Conservation (phyloP, 805 yeast species). For the Wickerhamiella kurtzmanii region DNA sequence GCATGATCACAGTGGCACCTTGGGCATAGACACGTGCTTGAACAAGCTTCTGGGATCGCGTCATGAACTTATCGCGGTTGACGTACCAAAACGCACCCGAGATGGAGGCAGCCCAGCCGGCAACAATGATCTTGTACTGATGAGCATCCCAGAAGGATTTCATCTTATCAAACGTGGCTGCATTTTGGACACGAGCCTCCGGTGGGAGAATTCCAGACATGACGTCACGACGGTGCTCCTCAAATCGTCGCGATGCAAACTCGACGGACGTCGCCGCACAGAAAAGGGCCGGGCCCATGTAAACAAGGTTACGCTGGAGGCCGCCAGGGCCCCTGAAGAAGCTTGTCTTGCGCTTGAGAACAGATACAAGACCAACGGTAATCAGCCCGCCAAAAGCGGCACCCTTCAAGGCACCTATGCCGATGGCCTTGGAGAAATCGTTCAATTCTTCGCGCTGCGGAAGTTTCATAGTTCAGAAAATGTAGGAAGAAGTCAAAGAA, state of each 20-base stretch:
- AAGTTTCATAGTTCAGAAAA: conserved; percentile 5
- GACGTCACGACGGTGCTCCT: conserved; percentile 36
- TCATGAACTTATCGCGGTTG: conserved; percentile 61
- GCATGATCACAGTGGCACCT: conserved; percentile 58
- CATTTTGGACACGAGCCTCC: background rate
- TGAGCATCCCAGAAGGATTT: conserved; percentile 6
- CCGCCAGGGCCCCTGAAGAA: conserved; percentile 15
- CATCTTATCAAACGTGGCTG: conserved; percentile 1
- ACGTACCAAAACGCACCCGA: conserved; percentile 69
- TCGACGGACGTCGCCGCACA: conserved; percentile 54
- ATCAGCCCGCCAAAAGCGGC: conserved; percentile 47
- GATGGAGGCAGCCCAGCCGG: conserved; percentile 70
- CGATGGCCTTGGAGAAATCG: conserved; percentile 46
- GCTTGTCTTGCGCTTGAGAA: conserved; percentile 31
- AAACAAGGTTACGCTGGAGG: conserved; percentile 40
- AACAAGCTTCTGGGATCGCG: conserved; percentile 66
- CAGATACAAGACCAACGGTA: conserved; percentile 37
- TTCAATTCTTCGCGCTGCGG: conserved; percentile 38
- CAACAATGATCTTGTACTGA: conserved; percentile 38
- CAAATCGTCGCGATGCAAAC: conserved; percentile 53
- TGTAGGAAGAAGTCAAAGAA: background rate
- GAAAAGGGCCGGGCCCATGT: conserved; percentile 53
- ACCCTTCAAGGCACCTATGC: conserved; percentile 41
- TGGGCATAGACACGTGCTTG: conserved; percentile 92
- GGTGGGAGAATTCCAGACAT: background rate